Conservation (phyloP, 257 asterid species). For the Paraleonurus japonicus region DNA sequence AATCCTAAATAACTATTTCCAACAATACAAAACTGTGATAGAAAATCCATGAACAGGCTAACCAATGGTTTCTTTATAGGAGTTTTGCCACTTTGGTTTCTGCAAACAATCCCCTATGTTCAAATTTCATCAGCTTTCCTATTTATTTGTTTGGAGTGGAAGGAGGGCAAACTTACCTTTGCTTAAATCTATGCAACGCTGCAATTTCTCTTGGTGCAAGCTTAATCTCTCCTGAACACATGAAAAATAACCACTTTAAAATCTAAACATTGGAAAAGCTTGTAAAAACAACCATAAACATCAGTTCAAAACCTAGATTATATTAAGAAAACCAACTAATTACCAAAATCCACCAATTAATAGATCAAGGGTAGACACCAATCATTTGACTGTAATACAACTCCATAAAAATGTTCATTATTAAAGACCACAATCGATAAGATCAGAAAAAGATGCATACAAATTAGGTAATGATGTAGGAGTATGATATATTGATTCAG, state of each 20-base stretch:
- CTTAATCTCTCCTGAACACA: constrained; percentile 72
- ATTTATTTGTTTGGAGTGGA: constrained; percentile 13
- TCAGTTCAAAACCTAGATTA: neutral
- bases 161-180: constrained; percentile 51
- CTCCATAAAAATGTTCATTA: neutral
- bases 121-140: neutral
- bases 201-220: constrained; percentile 78
- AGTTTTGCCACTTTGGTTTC: neutral
- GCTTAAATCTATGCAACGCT: constrained; percentile 58
- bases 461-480: neutral
- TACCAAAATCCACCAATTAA: neutral
- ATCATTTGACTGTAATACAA: neutral
- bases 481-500: neutral
- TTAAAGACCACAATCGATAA: neutral
- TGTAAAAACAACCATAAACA: constrained; percentile 12
- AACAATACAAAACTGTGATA: neutral
- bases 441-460: neutral
- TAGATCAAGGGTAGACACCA: neutral
- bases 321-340: neutral
- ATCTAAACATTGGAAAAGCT: neutral
- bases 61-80: neutral
- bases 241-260: neutral
- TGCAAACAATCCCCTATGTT: constrained; percentile 1
- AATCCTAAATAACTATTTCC: neutral
- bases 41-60: constrained; percentile 14